Base-by-base conservation (phyloP, 2,329 filamentous ascomycete genomes). In the Trichoderma oligosporum region DNA sequence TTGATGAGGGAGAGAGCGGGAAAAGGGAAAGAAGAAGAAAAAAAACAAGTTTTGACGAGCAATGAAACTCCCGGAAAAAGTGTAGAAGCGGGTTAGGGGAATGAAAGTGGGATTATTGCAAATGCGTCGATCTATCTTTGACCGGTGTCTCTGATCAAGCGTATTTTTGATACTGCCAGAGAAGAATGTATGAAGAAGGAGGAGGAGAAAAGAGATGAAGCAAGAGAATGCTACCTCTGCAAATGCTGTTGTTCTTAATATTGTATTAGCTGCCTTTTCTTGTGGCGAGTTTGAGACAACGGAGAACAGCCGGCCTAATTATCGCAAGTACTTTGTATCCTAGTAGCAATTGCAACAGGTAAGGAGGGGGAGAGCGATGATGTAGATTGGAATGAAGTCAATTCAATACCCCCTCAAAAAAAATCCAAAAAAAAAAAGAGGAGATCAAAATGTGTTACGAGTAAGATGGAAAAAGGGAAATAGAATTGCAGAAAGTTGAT, bases 221-320 rank as follows among this genome's bases (percentile, higher is more conserved):
- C n/a, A n/a, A n/a, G n/a, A n/a, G n/a, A 41, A 33, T 52, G 48
- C 48, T 41, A 18, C 25, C 14, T 33, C 38, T 53, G 24, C 44
- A 35, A 39, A 38, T 27, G 49, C 25, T 44, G 49, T 27, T 25
- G 49, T n/a, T n/a, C n/a, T n/a, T n/a, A n/a, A 25, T 14, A 18
- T 53, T 41, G 18, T 16, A n/a, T n/a, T n/a, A 53, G 38, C 31
- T 33, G n/a, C 29, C 22, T n/a, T n/a, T n/a, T n/a, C n/a, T 24
- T 36, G 51, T 46, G 51, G 51, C 51, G 45, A 54, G 31, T 29
- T 29, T 38, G 51, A 45, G 51, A 45, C 51, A 54, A 18, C 20
- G 25, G 33, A n/a, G 41, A 24, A 7, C 12, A 25, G 41, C 41
- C 14, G 22, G 41, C 20, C 12, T 22, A 16, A 22, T 20, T 41